phyloP scores from a whole-genome alignment of 768 basidiomycete genomes.

The Porpolomopsis calyptriformis region DNA sequence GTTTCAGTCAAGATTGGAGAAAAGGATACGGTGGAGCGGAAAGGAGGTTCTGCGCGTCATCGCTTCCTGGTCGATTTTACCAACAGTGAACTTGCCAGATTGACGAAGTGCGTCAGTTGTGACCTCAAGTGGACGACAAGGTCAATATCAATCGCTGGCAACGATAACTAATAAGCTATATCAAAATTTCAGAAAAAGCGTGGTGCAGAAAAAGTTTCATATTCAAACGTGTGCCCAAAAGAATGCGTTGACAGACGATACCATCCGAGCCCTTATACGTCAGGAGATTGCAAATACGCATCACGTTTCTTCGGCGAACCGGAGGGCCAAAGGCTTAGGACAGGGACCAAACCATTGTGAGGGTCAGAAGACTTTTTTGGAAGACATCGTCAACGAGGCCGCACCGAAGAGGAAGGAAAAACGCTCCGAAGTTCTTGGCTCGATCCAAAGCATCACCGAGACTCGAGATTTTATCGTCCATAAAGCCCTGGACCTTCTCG shows the following conservation, averaged over 20 bases:
- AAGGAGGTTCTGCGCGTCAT: constrained; percentile 9
- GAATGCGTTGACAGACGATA: constrained; percentile 40
- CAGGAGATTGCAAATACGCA: constrained; percentile 32
- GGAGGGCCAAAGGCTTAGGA: constrained; percentile 13
- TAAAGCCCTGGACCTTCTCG: constrained; percentile 26
- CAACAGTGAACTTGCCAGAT: constrained; percentile 33
- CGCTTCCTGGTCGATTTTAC: constrained; percentile 28
- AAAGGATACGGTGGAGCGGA: constrained; percentile 7
- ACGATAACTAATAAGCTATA: neutral
- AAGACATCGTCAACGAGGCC: constrained; percentile 37
- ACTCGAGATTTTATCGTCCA: constrained; percentile 35
- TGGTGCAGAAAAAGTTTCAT: constrained; percentile 53
- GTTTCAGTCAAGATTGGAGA: too few species aligned
- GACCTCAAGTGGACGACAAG: constrained; percentile 22
- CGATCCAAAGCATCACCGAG: constrained; percentile 35
- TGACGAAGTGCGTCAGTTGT: constrained; percentile 56
- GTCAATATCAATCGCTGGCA: too few species aligned
- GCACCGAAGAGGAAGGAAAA: constrained; percentile 37
- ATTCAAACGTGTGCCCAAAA: constrained; percentile 62
- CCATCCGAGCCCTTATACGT: constrained; percentile 40
- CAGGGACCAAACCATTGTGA: constrained; percentile 3
- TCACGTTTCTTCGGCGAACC: constrained; percentile 10
- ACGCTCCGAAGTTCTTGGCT: constrained; percentile 27
- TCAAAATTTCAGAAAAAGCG: constrained; percentile 36
- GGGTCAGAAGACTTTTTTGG: constrained; percentile 35